Conservation (phyloP, 1,284 basidiomycete genomes). For the Moesziomyces globuligerus region DNA sequence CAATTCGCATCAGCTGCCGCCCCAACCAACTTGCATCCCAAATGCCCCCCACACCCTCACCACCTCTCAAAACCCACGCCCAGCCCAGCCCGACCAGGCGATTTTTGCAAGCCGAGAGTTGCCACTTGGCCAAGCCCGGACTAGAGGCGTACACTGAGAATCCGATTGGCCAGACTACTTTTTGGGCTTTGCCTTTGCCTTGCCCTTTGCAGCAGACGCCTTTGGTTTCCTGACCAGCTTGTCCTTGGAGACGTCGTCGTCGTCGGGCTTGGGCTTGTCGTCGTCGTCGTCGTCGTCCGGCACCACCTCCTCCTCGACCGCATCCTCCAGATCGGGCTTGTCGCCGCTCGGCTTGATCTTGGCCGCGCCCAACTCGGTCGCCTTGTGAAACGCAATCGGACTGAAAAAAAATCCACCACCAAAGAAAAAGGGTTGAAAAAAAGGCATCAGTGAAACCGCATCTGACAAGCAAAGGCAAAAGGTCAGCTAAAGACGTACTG, state of each 20-base stretch:
- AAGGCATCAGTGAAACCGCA: no score
- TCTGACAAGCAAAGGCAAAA: no score
- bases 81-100: no score
- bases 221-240: slow-evolving; percentile 72
- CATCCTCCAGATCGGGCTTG: slow-evolving; percentile 58
- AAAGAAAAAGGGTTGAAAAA: slow-evolving; percentile 1
- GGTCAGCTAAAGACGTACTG: slow-evolving; percentile 20
- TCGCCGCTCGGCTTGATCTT: slow-evolving; percentile 46
- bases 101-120: no score
- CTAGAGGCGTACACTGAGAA: no score
- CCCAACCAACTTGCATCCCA: no score
- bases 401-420: not conserved
- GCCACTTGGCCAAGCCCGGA: no score
- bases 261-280: slow-evolving; percentile 66
- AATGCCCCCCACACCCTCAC: no score
- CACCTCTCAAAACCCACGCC: no score
- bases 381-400: slow-evolving; percentile 59
- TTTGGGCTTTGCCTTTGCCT: slow-evolving; percentile 18
- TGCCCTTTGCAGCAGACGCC: slow-evolving; percentile 63
- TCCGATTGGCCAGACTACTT: not conserved
- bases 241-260: slow-evolving; percentile 69
- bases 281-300: slow-evolving; percentile 35
- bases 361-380: slow-evolving; percentile 15
- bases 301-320: slow-evolving; percentile 67
- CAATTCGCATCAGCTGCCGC: no score